These are phyloP conservation scores for Salvia hispanica DNA, from an alignment of 257 asterid species.

Conservation along the genomic window DNA sequence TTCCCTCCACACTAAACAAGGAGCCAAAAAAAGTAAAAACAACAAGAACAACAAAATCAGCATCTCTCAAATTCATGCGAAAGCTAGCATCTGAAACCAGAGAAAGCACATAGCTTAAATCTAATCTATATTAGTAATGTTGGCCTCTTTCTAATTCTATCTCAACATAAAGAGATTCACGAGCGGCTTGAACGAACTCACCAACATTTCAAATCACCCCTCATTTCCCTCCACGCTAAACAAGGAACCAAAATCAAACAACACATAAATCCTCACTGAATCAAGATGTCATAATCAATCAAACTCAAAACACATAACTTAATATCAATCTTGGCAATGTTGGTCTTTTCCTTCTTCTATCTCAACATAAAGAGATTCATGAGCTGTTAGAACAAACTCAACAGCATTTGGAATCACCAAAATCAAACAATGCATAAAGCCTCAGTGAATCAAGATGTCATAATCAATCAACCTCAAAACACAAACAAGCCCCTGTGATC, in stretches of 20 bases:
- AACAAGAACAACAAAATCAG: background rate
- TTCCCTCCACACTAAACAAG: too few relatives aligned
- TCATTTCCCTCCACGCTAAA: too few relatives aligned
- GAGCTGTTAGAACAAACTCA: too few relatives aligned
- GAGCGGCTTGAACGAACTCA: too few relatives aligned
- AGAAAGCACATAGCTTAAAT: background rate
- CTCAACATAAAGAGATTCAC: too few relatives aligned
- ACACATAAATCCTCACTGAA: slow-evolving; percentile 13
- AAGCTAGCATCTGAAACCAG: slow-evolving; percentile 17
- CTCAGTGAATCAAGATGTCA: slow-evolving; percentile 4
- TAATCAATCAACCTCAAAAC: slow-evolving; percentile 21
- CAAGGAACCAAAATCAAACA: slow-evolving; percentile 3
- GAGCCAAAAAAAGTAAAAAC: slow-evolving; percentile 6
- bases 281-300: slow-evolving; percentile 7
- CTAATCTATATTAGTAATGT: background rate
- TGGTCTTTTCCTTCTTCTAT: too few relatives aligned
- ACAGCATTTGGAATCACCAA: background rate
- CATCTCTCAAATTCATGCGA: slow-evolving; percentile 5
- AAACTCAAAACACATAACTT: slow-evolving; percentile 19
- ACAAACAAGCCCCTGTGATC: background rate
- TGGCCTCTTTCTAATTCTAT: too few relatives aligned
- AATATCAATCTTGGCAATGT: background rate
- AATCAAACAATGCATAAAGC: slow-evolving; percentile 20
- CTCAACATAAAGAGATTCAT: too few relatives aligned
- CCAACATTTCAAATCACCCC: too few relatives aligned